Evolutionary conservation across 2,329 filamentous ascomycete species (phyloP).

Genomic region (Pseudophaeomoniella oleicola): DNA sequence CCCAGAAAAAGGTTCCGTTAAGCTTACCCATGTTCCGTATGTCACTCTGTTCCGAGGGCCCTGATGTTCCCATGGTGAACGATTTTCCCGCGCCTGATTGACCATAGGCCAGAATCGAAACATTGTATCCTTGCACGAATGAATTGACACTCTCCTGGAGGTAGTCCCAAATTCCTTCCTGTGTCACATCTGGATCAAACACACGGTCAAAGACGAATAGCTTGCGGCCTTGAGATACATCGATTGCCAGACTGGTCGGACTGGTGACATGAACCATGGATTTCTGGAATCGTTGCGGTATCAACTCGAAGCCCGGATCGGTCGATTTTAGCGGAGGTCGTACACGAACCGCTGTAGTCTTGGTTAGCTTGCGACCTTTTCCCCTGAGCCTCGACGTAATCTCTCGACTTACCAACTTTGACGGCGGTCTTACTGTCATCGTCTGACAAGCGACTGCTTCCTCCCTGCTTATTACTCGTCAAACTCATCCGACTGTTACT

Average conservation of each 20-base stretch:
- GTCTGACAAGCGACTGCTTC: conserved; percentile 71
- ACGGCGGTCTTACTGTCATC: conserved; percentile 84
- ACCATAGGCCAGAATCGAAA: conserved; percentile 89
- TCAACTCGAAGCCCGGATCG: conserved; percentile 87
- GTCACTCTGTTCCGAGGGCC: conserved; percentile 61
- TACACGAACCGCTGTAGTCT: conserved; percentile 64
- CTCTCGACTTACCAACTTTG: conserved; percentile 72
- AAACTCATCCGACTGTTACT: conserved; percentile 71
- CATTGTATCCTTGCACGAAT: conserved; percentile 95
- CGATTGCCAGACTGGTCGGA: conserved; percentile 71
- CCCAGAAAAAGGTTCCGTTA: no score
- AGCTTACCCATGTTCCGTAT: conserved; percentile 63
- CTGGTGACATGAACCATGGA: conserved; percentile 85
- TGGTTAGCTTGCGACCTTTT: neutral
- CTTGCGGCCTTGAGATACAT: conserved; percentile 83
- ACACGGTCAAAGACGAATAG: conserved; percentile 95
- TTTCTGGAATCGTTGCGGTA: conserved; percentile 87
- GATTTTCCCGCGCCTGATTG: conserved; percentile 97
- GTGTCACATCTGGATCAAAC: conserved; percentile 67
- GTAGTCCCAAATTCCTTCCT: conserved; percentile 91
- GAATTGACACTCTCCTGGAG: conserved; percentile 76
- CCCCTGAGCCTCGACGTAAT: neutral
- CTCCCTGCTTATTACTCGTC: conserved; percentile 52
- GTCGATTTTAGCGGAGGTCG: conserved; percentile 69
- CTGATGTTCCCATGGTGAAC: conserved; percentile 96